phyloP scores from a whole-genome alignment of 257 asterid species.

The Nicotiana sylvestris region DNA sequence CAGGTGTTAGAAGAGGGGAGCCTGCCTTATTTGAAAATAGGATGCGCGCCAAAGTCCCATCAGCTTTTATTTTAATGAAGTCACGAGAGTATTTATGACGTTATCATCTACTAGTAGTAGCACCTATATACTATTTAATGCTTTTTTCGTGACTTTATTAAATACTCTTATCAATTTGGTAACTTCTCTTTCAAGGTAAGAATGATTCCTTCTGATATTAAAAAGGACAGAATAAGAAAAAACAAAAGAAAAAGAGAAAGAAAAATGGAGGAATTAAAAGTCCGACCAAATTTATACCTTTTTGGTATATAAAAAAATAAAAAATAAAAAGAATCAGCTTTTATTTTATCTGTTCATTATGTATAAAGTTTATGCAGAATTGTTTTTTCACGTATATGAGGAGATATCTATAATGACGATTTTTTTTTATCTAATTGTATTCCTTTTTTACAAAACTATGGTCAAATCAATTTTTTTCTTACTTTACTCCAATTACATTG shows the following conservation, averaged over 20 bases:
- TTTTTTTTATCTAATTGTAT: too few species aligned
- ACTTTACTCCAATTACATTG: too few species aligned
- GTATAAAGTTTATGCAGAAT: not conserved
- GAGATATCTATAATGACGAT: not conserved
- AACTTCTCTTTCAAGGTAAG: conserved; percentile 12
- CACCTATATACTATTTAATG: not conserved
- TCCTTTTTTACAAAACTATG: too few species aligned
- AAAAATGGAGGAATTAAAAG: not conserved
- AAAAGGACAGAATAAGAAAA: too few species aligned
- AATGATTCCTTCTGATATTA: not conserved
- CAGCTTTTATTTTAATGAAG: not conserved
- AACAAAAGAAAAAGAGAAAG: not conserved
- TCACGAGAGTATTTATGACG: conserved; percentile 10
- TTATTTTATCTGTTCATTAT: not conserved
- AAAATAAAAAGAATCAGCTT: too few species aligned
- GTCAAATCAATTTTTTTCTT: too few species aligned
- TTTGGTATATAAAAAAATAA: too few species aligned
- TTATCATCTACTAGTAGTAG: not conserved
- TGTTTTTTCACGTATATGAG: not conserved
- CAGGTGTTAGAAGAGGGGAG: not conserved
- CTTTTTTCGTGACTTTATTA: conserved; percentile 7
- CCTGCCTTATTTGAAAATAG: not conserved
- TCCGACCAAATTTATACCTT: not conserved
- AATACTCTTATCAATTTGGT: not conserved
- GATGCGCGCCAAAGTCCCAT: conserved; percentile 7